Base-by-base conservation (phyloP, 768 basidiomycete species). In the Agrocybe pediades region DNA sequence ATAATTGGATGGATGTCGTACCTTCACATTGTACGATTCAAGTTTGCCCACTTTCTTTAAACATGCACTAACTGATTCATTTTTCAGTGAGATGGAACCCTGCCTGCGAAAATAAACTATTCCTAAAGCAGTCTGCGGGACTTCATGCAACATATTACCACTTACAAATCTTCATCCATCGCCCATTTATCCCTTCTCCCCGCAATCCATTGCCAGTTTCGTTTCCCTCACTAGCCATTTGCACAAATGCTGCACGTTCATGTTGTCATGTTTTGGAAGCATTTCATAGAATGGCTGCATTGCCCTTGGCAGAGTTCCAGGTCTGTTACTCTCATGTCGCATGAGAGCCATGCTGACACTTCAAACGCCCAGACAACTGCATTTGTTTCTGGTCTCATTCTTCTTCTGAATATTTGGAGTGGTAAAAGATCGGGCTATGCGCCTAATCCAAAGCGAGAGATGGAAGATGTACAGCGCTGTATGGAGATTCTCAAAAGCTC, bases 221-320 rank as follows among this genome's bases (percentile, higher is more conserved):
- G 0, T 78, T 86, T 46, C 85, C 87, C 72, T 62, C 90, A 0
- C 74, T 93, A 26, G 88, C 89, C 0, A 92, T 94, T 49, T 93
- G 91, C 66, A 84, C 87, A n/a, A 93, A 92, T 55, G 85, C 92
- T 0, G 88, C 92, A 1, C 76, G 90, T 7, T 90, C 88, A 1
- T 86, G 82, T 54, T 82, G 81, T 33, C 88, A 87, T 63, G 79
- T 94, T 24, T 67, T 88, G 17, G 89, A 92, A 69, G 56, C 71
- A 47, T 72, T 74, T 56, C 70, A 76, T 44, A 68, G 63, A 53
- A 66, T 72, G 9, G 63, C 68, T 23, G 53, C 62, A 4, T 54
- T 73, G 29, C 74, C 74, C 2, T 45, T 74, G 41, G 68, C 73
- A 5, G 60, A 65, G 6, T 33, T 74, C 27, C 74, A 76, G 67